Evolutionary conservation across 192 early-diverging fungal genomes (phyloP).

Genomic region (Entomortierella lignicola): DNA sequence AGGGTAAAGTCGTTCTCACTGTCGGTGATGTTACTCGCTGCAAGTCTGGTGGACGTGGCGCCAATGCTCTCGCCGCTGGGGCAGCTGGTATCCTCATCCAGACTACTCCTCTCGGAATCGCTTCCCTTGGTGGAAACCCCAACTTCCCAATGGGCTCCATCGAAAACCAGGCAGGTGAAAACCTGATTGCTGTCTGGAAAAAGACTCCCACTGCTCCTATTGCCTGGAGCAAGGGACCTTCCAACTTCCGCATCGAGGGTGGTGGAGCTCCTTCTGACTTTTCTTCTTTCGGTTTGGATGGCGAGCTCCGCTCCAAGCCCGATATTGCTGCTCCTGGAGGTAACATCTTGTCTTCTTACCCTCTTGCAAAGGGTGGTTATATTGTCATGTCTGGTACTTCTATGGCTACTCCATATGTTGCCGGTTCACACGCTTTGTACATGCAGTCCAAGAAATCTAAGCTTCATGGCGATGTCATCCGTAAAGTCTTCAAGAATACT

Average conservation of each 20-base stretch:
- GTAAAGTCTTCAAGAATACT: conserved; percentile 47
- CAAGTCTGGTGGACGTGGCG: conserved; percentile 58
- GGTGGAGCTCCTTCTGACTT: conserved; percentile 66
- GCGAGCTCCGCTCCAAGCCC: conserved; percentile 69
- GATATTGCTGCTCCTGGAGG: conserved; percentile 65
- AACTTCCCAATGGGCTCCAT: conserved; percentile 51
- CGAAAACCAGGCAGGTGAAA: conserved; percentile 47
- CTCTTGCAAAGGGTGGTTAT: conserved; percentile 23
- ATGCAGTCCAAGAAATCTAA: conserved; percentile 29
- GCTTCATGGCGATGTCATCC: conserved; percentile 15
- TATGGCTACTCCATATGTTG: conserved; percentile 59
- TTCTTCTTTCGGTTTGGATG: conserved; percentile 72
- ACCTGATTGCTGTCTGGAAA: conserved; percentile 34
- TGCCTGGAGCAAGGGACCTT: conserved; percentile 15
- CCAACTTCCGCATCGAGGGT: conserved; percentile 8
- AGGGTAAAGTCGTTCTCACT: conserved; percentile 64
- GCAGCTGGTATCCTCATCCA: conserved; percentile 35
- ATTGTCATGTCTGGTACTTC: conserved; percentile 51
- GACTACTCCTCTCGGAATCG: conserved; percentile 43
- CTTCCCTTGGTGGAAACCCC: conserved; percentile 26
- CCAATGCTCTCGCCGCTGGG: conserved; percentile 20
- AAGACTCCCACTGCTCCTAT: conserved; percentile 16
- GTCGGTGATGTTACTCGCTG: conserved; percentile 48
- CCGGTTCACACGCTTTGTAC: conserved; percentile 47
- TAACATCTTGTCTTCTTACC: conserved; percentile 55